Conservation (phyloP, 441 rosid species). For the Pelargonium australe region DNA sequence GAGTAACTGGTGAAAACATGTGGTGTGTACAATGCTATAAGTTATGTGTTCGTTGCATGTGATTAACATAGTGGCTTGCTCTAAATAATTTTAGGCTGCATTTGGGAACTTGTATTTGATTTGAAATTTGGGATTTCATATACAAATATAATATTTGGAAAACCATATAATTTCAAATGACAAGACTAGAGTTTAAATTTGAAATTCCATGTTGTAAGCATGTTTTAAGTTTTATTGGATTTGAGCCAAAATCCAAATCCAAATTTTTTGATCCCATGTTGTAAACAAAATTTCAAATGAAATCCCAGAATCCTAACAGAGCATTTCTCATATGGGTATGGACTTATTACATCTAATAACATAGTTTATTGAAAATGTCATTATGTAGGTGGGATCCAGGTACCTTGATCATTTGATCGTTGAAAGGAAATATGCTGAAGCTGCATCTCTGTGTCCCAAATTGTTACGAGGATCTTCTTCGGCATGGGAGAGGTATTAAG, state of each 20-base stretch:
- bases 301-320: too few relatives aligned
- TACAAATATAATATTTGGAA: too few relatives aligned
- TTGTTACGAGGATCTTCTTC: slow-evolving; percentile 87
- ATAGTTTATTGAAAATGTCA: slow-evolving; percentile 9
- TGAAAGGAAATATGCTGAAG: slow-evolving; percentile 94
- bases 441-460: slow-evolving; percentile 97
- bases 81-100: neutral
- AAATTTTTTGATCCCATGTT: too few relatives aligned
- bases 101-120: too few relatives aligned
- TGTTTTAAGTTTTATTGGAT: too few relatives aligned
- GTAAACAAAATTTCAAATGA: too few relatives aligned
- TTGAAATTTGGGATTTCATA: too few relatives aligned
- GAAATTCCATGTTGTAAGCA: too few relatives aligned
- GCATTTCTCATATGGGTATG: neutral
- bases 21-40: neutral
- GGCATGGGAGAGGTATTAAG: slow-evolving; percentile 93
- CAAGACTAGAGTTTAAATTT: too few relatives aligned
- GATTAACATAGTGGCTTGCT: neutral
- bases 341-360: neutral
- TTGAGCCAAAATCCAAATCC: too few relatives aligned
- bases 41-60: neutral
- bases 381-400: slow-evolving; percentile 86
- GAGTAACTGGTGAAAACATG: too few relatives aligned
- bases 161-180: too few relatives aligned
- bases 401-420: slow-evolving; percentile 98